Evolutionary conservation across 495 filamentous ascomycete genomes (phyloP).

Genomic region (Sabuloglossum arenarium): DNA sequence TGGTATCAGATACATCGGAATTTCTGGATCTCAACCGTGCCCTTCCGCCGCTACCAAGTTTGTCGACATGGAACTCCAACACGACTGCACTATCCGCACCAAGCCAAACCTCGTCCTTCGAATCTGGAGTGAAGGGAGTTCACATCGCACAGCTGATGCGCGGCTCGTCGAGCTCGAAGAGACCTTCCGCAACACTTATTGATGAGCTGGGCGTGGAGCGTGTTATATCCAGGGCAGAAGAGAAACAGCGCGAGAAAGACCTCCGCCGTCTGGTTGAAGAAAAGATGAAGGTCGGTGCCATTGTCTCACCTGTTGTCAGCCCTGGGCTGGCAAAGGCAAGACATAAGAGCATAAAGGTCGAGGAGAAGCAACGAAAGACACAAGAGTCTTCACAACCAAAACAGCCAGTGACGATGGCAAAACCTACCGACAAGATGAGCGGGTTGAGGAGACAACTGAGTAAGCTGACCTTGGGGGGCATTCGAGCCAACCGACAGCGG

Average conservation of each 20-base stretch:
- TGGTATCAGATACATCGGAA: slow-evolving; percentile 8
- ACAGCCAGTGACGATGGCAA: background rate
- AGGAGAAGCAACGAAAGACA: background rate
- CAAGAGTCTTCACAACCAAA: background rate
- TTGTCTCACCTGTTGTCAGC: background rate
- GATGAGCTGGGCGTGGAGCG: background rate
- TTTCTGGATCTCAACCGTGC: slow-evolving; percentile 20
- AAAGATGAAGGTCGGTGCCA: background rate
- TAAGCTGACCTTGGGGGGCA: background rate
- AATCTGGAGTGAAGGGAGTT: background rate
- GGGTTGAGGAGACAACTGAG: background rate
- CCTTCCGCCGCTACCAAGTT: slow-evolving; percentile 19
- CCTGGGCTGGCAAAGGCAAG: background rate
- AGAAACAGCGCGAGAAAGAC: background rate
- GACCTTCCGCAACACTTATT: background rate
- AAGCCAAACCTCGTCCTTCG: background rate
- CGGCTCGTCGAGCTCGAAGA: background rate
- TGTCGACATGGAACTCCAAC: slow-evolving; percentile 6
- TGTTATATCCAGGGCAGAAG: background rate
- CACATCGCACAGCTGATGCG: background rate
- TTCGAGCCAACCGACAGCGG: background rate
- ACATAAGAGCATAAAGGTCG: background rate
- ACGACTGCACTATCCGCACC: background rate
- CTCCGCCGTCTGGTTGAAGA: background rate
- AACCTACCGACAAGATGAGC: background rate